A percentile compares a stretch with the other conserved stretches of the same genome.
Conservation (phyloP, 257 asterid species). For the Coffea canephora region DNA sequence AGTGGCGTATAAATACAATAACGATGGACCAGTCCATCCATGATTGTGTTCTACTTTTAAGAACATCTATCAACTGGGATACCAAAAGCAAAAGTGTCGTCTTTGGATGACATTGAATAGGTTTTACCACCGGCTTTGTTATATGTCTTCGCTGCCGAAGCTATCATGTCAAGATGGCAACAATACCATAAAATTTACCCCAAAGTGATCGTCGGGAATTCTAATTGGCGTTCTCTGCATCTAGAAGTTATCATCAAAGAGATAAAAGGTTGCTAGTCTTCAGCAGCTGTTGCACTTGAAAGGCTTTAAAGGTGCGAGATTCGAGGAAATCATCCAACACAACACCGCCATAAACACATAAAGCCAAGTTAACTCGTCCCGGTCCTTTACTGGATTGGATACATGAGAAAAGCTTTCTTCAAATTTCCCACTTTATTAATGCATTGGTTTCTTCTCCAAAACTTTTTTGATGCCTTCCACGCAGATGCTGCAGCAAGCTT, state of each 20-base stretch:
- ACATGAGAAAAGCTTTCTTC: slow-evolving; percentile 11
- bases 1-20: background rate
- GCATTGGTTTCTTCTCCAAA: slow-evolving; percentile 15
- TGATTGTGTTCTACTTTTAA: slow-evolving; percentile 10
- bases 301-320: slow-evolving; percentile 45
- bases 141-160: slow-evolving; percentile 5
- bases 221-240: slow-evolving; percentile 6
- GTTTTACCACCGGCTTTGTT: background rate
- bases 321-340: slow-evolving; percentile 41
- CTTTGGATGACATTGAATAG: background rate
- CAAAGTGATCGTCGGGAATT: background rate
- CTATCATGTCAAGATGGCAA: background rate
- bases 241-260: background rate
- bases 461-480: slow-evolving; percentile 35
- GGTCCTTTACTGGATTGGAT: background rate
- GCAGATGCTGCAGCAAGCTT: slow-evolving; percentile 21
- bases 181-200: background rate
- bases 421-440: slow-evolving; percentile 11
- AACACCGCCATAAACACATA: background rate
- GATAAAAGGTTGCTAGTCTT: slow-evolving; percentile 1
- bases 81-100: background rate
- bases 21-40: slow-evolving; percentile 9
- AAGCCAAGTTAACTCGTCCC: slow-evolving; percentile 4
- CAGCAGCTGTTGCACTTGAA: slow-evolving; percentile 28
- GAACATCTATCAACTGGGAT: slow-evolving; percentile 14